Base-by-base conservation (phyloP, 306 rosid species). In the Pyrus pyrifolia region DNA sequence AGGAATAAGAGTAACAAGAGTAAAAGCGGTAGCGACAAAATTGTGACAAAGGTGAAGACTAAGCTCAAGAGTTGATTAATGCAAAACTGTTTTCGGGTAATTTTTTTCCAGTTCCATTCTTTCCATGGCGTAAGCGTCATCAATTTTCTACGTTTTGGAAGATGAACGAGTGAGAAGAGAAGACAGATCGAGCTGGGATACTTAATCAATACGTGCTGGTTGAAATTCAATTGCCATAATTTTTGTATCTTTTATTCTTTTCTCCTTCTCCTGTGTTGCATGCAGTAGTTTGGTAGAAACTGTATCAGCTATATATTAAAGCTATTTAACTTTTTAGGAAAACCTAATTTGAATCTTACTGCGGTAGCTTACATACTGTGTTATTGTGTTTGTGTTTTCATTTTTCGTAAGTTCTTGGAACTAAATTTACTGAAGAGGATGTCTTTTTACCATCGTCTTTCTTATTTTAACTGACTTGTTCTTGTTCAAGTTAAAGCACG, bases 31-130 rank as follows among this genome's bases (percentile, higher is more conserved):
- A 75, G 78, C 8, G 80, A 78, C 70, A 86, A 78, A 75, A 38
- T 79, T 22, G 71, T n/a, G 33, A 85, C 85, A 76, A 93, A 79
- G 82, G 51, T 69, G 66, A 85, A 81, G 76, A 71, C 68, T 1
- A 42, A 23, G 58, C 71, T 79, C 14, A 49, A 71, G 73, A 65
- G 74, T 46, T 17, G 69, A 60, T 21, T 67, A 1, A 30, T 23
- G 17, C 55, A 25, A 71, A 17, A 9, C 17, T 19, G 0, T 66
- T 38, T 19, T 10, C 10, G 2, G 49, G 29, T 30, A 0, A 1
- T 44, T 3, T 44, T 40, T 33, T 27, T 61, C 12, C 25, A 44
- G 52, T 60, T 45, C 59, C 18, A 11, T 66, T 66, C 2, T 66
- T 66, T 66, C 70, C 70, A 66, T 66, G 29, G 49, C 17, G 8